These are phyloP conservation scores for Bryoerythrophyllum caledonicum DNA, from an alignment of 225 moss, liverwort and hornwort genomes.

Conservation along the genomic window DNA sequence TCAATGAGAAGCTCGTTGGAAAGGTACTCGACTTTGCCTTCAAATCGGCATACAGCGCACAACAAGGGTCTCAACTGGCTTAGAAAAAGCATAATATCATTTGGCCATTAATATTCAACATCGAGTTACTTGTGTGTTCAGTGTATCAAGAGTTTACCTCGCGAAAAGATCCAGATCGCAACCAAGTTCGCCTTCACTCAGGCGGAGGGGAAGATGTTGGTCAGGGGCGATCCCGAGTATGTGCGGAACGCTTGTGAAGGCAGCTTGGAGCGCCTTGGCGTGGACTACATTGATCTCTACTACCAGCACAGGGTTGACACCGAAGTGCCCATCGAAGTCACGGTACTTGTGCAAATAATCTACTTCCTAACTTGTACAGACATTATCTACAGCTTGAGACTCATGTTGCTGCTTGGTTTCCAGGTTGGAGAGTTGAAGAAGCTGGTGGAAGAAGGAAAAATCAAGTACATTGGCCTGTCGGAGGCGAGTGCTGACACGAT, in stretches of 20 bases:
- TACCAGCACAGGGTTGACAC: slow-evolving; percentile 60
- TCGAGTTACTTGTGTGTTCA: not conserved
- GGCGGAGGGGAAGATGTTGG: slow-evolving; percentile 21
- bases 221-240: slow-evolving; percentile 38
- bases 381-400: not conserved
- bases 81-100: too few species aligned
- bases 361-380: too few species aligned
- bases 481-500: slow-evolving; percentile 50
- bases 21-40: slow-evolving; percentile 17
- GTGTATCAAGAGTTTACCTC: slow-evolving; percentile 36
- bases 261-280: slow-evolving; percentile 48
- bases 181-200: slow-evolving; percentile 45
- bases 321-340: slow-evolving; percentile 53
- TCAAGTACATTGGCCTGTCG: slow-evolving; percentile 62
- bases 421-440: slow-evolving; percentile 66
- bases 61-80: not conserved
- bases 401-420: not conserved
- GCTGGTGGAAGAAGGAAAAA: slow-evolving; percentile 66
- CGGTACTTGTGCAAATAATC: slow-evolving; percentile 16
- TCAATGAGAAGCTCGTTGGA: slow-evolving; percentile 43
- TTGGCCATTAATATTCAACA: not conserved
- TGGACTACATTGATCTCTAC: slow-evolving; percentile 56
- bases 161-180: slow-evolving; percentile 55
- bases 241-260: slow-evolving; percentile 46
- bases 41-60: not conserved